These are phyloP conservation scores for Heterobasidion occidentale DNA, from an alignment of 1,284 basidiomycete species.

Conservation along the genomic window DNA sequence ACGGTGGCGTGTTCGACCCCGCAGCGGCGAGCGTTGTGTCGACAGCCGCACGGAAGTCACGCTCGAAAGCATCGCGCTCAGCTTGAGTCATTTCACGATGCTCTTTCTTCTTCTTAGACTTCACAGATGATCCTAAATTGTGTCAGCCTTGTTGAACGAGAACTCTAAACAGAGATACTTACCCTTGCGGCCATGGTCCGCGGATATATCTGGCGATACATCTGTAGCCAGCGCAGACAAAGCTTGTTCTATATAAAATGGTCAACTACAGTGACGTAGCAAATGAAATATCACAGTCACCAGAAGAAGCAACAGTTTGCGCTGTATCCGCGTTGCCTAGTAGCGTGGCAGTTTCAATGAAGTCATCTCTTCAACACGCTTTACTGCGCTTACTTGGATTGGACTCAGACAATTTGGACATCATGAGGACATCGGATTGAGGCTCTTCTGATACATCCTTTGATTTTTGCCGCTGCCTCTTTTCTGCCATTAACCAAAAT, in stretches of 20 bases:
- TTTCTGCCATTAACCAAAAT: background rate
- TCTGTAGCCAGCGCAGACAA: no score
- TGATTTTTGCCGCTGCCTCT: background rate
- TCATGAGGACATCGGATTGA: background rate
- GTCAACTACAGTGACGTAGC: no score
- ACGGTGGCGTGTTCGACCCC: background rate
- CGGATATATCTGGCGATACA: no score
- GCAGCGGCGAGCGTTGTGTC: background rate
- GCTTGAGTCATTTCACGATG: constrained; percentile 12
- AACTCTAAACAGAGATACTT: no score
- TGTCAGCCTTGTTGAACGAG: no score
- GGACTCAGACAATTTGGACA: background rate
- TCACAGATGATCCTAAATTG: background rate
- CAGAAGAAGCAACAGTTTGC: background rate
- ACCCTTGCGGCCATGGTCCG: no score
- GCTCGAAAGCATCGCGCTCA: background rate
- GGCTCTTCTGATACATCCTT: background rate
- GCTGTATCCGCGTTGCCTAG: background rate
- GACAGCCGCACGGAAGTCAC: background rate
- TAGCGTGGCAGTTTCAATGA: no score
- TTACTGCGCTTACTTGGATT: no score
- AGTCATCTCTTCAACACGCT: no score
- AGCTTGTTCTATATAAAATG: no score
- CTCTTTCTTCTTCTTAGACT: background rate
- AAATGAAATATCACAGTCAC: background rate